Conservation (phyloP, 306 rosid genomes). For the Vigna angularis region DNA sequence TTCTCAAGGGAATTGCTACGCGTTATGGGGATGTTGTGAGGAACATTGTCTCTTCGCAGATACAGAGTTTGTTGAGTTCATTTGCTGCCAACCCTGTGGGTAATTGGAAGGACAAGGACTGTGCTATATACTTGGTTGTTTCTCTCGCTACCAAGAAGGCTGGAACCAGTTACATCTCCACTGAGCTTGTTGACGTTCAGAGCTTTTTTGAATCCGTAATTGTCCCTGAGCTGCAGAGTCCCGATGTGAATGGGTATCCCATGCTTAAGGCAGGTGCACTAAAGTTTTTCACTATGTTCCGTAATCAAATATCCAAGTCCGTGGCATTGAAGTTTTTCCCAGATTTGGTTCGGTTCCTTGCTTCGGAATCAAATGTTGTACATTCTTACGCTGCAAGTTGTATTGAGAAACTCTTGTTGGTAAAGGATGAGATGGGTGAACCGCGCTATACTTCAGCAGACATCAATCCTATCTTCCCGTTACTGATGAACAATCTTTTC, state of each 20-base stretch:
- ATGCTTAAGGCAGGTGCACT: constrained; percentile 98
- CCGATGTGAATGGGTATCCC: constrained; percentile 77
- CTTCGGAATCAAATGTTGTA: constrained; percentile 86
- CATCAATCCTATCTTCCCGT: constrained; percentile 63
- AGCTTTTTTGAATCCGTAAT: constrained; percentile 85
- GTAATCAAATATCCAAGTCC: constrained; percentile 73
- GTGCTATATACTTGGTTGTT: constrained; percentile 93
- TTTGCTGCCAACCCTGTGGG: constrained; percentile 59
- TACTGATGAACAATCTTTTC: constrained; percentile 86
- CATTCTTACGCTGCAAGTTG: constrained; percentile 98
- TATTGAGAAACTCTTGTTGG: constrained; percentile 89
- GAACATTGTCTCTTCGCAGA: constrained; percentile 72
- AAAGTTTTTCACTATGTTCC: constrained; percentile 88
- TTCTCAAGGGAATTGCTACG: constrained; percentile 62
- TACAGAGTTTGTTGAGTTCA: constrained; percentile 70
- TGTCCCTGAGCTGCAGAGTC: constrained; percentile 79
- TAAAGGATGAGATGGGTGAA: constrained; percentile 76
- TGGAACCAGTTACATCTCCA: constrained; percentile 75
- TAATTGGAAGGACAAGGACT: constrained; percentile 98
- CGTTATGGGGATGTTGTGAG: constrained; percentile 61
- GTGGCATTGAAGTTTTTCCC: constrained; percentile 65
- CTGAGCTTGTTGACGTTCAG: constrained; percentile 91
- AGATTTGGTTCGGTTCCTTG: constrained; percentile 81
- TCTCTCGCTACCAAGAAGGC: constrained; percentile 94
- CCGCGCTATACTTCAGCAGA: constrained; percentile 70